phyloP scores from a whole-genome alignment of 768 basidiomycete species.

The Suillus decipiens region DNA sequence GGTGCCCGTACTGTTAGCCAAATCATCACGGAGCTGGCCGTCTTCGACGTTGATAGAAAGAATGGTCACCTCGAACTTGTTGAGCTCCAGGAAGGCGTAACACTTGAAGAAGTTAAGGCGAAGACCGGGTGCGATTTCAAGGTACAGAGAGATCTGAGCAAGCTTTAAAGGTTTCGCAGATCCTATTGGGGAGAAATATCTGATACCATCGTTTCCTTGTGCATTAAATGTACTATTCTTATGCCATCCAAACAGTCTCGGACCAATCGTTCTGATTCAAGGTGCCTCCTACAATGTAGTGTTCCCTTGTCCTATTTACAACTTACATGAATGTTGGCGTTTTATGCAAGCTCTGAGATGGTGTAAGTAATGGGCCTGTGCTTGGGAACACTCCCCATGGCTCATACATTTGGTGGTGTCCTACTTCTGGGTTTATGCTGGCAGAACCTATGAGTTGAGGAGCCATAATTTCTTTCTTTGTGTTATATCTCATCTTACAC shows the following conservation, averaged over 20 bases:
- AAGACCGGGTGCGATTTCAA: conserved; percentile 89
- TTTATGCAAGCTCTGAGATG: not conserved
- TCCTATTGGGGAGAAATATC: conserved; percentile 4
- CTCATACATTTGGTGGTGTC: not conserved
- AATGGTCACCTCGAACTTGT: conserved; percentile 72
- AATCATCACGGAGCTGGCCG: conserved; percentile 91
- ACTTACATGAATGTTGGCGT: not conserved
- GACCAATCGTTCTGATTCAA: not conserved
- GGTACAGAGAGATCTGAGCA: conserved; percentile 52
- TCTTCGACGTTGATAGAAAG: conserved; percentile 83
- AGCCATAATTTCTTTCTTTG: not conserved
- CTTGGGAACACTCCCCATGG: not conserved
- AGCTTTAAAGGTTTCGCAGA: conserved; percentile 37
- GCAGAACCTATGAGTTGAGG: not conserved
- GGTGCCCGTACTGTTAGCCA: conserved; percentile 87
- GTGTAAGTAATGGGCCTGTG: not conserved
- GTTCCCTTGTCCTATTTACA: not conserved
- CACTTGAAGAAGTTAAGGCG: conserved; percentile 78
- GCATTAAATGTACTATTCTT: conserved; percentile 5
- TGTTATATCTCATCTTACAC: not conserved
- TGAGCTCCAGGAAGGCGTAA: conserved; percentile 82
- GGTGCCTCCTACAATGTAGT: not conserved
- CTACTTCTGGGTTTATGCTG: not conserved
- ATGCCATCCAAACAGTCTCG: not conserved
- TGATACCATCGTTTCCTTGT: not conserved